Conservation (phyloP, 2,329 filamentous ascomycete species). For the Talaromyces sp. region DNA sequence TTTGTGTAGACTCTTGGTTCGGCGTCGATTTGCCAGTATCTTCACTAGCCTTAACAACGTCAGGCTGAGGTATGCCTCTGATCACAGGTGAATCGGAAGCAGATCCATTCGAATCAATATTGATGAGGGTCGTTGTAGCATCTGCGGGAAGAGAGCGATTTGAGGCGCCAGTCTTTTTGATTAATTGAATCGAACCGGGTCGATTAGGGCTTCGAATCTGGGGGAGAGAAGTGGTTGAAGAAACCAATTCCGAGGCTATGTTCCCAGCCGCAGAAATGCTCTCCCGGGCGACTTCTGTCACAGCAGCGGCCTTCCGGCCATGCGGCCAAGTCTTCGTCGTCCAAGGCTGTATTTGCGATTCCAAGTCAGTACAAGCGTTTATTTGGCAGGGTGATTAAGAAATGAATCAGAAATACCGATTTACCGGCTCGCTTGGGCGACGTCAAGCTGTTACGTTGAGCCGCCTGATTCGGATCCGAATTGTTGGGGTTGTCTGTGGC, state of each 20-base stretch:
- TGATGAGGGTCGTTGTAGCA: slow-evolving; percentile 42
- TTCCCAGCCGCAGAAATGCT: slow-evolving; percentile 43
- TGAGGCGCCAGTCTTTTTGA: slow-evolving; percentile 36
- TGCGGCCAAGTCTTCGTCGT: slow-evolving; percentile 45
- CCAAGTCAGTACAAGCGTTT: not conserved
- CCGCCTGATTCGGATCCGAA: slow-evolving; percentile 16
- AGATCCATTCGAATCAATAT: slow-evolving; percentile 41
- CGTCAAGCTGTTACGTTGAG: slow-evolving; percentile 21
- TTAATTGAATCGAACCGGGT: slow-evolving; percentile 40
- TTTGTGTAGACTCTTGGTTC: not conserved
- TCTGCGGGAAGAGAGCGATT: slow-evolving; percentile 43
- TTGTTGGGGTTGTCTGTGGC: slow-evolving; percentile 25
- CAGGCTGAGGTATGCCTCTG: slow-evolving; percentile 13
- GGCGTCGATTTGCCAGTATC: not conserved
- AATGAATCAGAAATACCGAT: slow-evolving; percentile 25
- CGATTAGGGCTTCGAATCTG: slow-evolving; percentile 23
- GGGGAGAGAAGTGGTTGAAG: slow-evolving; percentile 28
- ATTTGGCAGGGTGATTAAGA: not conserved
- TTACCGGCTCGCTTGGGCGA: slow-evolving; percentile 24
- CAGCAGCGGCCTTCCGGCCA: slow-evolving; percentile 42
- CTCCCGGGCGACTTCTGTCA: slow-evolving; percentile 47
- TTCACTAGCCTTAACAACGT: slow-evolving; percentile 1
- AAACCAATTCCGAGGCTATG: slow-evolving; percentile 31
- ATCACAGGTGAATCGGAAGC: slow-evolving; percentile 26
- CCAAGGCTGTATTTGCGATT: slow-evolving; percentile 31